Base-by-base conservation (phyloP, 345 rosid genomes). In the Rhodamnia rubescens region DNA sequence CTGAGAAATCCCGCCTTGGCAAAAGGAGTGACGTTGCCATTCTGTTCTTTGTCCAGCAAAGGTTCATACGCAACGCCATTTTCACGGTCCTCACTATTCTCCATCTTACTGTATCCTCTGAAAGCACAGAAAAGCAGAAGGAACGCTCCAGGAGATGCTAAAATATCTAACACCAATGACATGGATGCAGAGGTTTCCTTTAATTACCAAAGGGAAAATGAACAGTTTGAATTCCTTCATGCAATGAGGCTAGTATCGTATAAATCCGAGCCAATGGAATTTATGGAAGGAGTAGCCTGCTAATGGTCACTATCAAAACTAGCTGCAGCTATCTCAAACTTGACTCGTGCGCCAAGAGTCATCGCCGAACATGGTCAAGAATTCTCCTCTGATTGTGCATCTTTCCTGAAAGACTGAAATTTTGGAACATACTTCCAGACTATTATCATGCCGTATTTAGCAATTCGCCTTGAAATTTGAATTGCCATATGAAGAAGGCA, bases 1-100 rank as follows among this genome's bases (percentile, higher is more conserved):
- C 91, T 92, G 32, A 92, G 83, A 84, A 88, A 53, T 29, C 92
- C 92, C 22, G 93, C 92, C 69, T 83, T 81, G 12, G 91, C 88
- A 85, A 92, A 93, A n/a, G 90, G 91, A 80, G 95, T 90, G 54
- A 87, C 82, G 47, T 84, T 84, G 16, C 81, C 55, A 24, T 82
- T 52, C 59, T 58, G 53, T 59, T 85, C 89, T 74, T 85, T 88
- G 49, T 88, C 88, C 83, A 82, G 89, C 85, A 92, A 84, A 61
- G 92, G 89, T 74, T 81, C 89, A 82, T 91, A 91, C 18, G 52
- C 58, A 64, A 83, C 85, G 47, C 64, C 88, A 54, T 36, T 40
- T 64, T 29, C 42, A 42, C 18, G 11, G 36, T 64, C 40, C 44
- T 64, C 22, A 11, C 75, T 64, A 42, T 42, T 50, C 29, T 83